Evolutionary conservation across 805 yeast species (phyloP), one percentile per base, ranked within the genome.

Genomic region (Myxozyma vanderwaltii): DNA sequence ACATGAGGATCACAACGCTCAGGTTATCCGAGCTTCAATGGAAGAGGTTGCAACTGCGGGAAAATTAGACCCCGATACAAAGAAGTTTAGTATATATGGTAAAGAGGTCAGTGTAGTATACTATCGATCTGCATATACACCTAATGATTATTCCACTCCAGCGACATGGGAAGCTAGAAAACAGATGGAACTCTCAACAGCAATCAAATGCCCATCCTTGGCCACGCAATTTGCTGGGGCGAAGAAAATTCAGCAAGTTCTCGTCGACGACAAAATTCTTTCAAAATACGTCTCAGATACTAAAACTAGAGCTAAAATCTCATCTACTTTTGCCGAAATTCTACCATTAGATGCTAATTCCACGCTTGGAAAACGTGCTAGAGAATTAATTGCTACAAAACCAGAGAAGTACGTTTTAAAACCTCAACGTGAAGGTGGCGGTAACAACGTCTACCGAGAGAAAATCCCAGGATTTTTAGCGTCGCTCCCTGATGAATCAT

Each of bases 391-490:
- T 26, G 31, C 39, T 23, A 51, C 56, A 23, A 21, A 43, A 4
- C 92, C 97, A 0, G 83, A 82, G 54, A 78, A 80, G 24, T 94
- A 77, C 71, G 99, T 94, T 0, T 79, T 94, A 67, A 94, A 94
- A 70, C 99, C 99, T 3, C 99, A 94, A 74, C 82, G 99, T 76
- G 99, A 94, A 77, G 99, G 99, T 40, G 99, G 99, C 47, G 99
- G 99, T 19, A 91, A 94, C 73, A 94, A 94, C 71, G 82, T 94
- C 55, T 94, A 94, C 74, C 88, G 89, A 69, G 83, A 84, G 38
- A 88, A 89, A 67, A 94, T 94, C 58, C 96, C 97, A 1, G 76
- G 63, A 0, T 92, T 89, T 69, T 75, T 94, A 67, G 70, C 78
- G 12, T 65, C 76, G 0, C 68, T 89, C 10, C 83, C 85, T 10